phyloP scores from a whole-genome alignment of 768 basidiomycete species.

The Kwoniella sp. region DNA sequence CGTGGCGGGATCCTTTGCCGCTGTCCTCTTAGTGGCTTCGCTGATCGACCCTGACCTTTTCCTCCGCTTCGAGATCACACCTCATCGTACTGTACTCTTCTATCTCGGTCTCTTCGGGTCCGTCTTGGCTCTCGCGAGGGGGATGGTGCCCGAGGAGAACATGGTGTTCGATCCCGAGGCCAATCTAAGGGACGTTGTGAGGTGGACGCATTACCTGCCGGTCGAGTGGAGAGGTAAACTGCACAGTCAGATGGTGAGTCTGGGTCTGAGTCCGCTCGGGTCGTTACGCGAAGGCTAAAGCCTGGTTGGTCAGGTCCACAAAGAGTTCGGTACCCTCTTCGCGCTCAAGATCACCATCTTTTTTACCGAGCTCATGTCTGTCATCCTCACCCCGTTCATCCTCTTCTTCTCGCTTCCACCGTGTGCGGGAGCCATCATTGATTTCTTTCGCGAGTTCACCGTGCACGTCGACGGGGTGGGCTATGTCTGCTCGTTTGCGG shows the following conservation, averaged over 20 bases:
- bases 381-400: conserved; percentile 88
- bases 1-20: conserved; percentile 91
- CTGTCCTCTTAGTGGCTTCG: conserved; percentile 86
- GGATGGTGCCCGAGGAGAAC: conserved; percentile 94
- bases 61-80: conserved; percentile 89
- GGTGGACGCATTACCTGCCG: conserved; percentile 94
- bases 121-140: conserved; percentile 79
- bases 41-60: conserved; percentile 90
- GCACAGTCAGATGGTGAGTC: conserved; percentile 74
- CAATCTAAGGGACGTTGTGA: conserved; percentile 85
- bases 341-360: conserved; percentile 88
- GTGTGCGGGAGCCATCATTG: conserved; percentile 85
- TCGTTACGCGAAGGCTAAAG: not conserved
- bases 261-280: not conserved
- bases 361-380: conserved; percentile 79
- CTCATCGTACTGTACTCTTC: conserved; percentile 87
- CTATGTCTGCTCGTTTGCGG: conserved; percentile 95
- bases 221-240: conserved; percentile 82
- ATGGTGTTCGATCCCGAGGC: conserved; percentile 88
- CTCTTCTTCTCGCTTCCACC: conserved; percentile 86
- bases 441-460: conserved; percentile 97
- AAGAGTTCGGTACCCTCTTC: conserved; percentile 86
- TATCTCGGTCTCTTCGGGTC: conserved; percentile 85
- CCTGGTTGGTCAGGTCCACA: conserved; percentile 88
- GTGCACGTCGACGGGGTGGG: conserved; percentile 95